Conservation (phyloP, 1,139 yeast species). For the Casaregolazyma suthepensis region DNA sequence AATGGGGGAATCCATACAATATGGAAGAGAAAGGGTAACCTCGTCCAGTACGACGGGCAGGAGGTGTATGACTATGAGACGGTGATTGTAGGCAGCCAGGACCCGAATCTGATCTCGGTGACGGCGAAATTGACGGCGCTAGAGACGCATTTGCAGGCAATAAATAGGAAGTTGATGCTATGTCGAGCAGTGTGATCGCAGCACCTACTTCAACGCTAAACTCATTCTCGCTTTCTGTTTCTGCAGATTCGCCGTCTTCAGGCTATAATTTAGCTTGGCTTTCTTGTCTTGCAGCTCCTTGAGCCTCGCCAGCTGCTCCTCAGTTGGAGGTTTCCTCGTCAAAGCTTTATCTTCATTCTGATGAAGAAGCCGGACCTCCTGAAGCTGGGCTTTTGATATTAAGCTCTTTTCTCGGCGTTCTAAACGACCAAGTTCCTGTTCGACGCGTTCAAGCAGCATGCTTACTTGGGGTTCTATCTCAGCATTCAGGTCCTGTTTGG, state of each 20-base stretch:
- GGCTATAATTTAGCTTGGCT: constrained; percentile 34
- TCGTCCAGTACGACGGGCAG: constrained; percentile 28
- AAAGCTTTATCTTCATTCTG: constrained; percentile 11
- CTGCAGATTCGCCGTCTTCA: constrained; percentile 31
- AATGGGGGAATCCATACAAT: constrained; percentile 9
- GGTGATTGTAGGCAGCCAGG: constrained; percentile 39
- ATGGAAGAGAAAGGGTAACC: constrained; percentile 10
- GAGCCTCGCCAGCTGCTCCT: constrained; percentile 34
- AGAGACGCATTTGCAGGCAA: constrained; percentile 22
- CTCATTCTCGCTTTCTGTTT: constrained; percentile 23
- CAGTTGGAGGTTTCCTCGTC: constrained; percentile 22
- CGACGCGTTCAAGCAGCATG: constrained; percentile 21
- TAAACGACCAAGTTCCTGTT: constrained; percentile 24
- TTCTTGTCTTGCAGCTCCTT: constrained; percentile 33
- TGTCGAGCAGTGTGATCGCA: constrained; percentile 7
- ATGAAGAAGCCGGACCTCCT: constrained; percentile 22
- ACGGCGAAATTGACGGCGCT: constrained; percentile 35
- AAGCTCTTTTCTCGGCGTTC: constrained; percentile 24
- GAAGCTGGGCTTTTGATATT: constrained; percentile 24
- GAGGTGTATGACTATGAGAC: constrained; percentile 40
- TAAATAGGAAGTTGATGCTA: constrained; percentile 24
- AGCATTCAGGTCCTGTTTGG: constrained; percentile 22
- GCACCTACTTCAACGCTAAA: constrained; percentile 11
- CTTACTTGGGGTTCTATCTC: constrained; percentile 28
- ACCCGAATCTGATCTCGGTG: constrained; percentile 41